Percentiles rank a stretch among this genome's conserved stretches.
Conservation (phyloP, 257 asterid species). For the Handroanthus guayacan region DNA sequence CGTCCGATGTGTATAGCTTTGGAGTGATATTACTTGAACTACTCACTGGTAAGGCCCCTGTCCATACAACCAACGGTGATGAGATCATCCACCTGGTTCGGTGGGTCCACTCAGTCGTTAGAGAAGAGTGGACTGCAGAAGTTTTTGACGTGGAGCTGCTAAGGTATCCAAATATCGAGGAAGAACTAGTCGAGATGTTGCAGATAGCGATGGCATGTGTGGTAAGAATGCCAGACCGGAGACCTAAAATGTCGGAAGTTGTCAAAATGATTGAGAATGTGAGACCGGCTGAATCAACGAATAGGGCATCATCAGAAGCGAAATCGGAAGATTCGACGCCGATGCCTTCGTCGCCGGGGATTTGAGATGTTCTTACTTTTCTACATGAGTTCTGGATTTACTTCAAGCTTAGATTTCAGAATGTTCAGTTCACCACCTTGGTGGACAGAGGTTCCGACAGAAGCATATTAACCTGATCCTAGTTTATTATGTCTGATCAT, state of each 20-base stretch:
- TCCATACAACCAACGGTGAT: constrained; percentile 72
- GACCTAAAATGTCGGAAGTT: constrained; percentile 85
- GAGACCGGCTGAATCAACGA: constrained; percentile 38
- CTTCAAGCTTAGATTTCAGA: not conserved
- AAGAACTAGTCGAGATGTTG: constrained; percentile 78
- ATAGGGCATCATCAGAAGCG: constrained; percentile 35
- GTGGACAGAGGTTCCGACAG: constrained; percentile 44
- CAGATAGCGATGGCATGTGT: constrained; percentile 86
- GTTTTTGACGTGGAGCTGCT: constrained; percentile 81
- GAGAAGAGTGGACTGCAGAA: constrained; percentile 96
- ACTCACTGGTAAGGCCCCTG: constrained; percentile 80
- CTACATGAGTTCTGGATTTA: not conserved
- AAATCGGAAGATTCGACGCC: constrained; percentile 41
- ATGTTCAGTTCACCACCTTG: constrained; percentile 48
- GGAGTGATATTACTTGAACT: constrained; percentile 86
- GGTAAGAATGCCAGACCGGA: constrained; percentile 66
- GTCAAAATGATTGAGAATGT: constrained; percentile 68
- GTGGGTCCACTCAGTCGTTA: constrained; percentile 91
- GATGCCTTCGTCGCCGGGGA: constrained; percentile 34
- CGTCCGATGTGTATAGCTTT: constrained; percentile 86
- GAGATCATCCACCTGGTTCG: constrained; percentile 75
- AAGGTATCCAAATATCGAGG: constrained; percentile 79
- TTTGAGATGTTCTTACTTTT: constrained; percentile 3
- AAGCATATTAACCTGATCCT: no score
- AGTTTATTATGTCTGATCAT: constrained; percentile 27